Conservation (phyloP, 495 filamentous ascomycete species). For the Annulohypoxylon maeteangense region DNA sequence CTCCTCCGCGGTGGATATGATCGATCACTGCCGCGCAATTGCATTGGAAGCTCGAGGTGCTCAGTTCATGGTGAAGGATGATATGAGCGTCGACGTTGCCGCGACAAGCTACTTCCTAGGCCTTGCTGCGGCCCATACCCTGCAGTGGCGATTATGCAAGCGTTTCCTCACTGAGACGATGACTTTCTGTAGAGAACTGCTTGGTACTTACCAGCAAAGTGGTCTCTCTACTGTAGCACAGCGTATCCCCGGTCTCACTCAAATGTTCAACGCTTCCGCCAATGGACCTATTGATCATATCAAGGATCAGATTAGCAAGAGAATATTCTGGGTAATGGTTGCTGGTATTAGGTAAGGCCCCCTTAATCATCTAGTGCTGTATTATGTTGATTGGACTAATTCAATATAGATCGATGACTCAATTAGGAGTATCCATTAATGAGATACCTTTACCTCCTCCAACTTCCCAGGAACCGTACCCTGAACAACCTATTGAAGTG, state of each 20-base stretch:
- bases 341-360: conserved; percentile 66
- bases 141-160: conserved; percentile 71
- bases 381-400: conserved; percentile 17
- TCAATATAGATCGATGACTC: conserved; percentile 66
- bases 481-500: conserved; percentile 79
- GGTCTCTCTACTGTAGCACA: conserved; percentile 1
- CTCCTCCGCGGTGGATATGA: conserved; percentile 75
- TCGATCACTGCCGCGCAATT: conserved; percentile 77
- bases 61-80: conserved; percentile 71
- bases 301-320: conserved; percentile 78
- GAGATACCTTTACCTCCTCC: conserved; percentile 74
- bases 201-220: conserved; percentile 55
- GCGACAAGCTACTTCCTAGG: conserved; percentile 86
- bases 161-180: conserved; percentile 79
- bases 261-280: conserved; percentile 34
- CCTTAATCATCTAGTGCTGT: background rate
- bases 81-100: conserved; percentile 80
- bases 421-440: conserved; percentile 72
- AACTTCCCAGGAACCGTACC: conserved; percentile 78
- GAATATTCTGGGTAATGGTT: conserved; percentile 82
- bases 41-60: conserved; percentile 76
- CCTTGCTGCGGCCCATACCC: conserved; percentile 74
- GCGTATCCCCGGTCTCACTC: conserved; percentile 11
- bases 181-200: conserved; percentile 74
- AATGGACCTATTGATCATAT: conserved; percentile 69